Percentiles rank a stretch among this genome's conserved stretches.
These are phyloP conservation scores for Gracilaria vermiculophylla DNA, from an alignment of 23 red algal genomes.

Conservation along the genomic window DNA sequence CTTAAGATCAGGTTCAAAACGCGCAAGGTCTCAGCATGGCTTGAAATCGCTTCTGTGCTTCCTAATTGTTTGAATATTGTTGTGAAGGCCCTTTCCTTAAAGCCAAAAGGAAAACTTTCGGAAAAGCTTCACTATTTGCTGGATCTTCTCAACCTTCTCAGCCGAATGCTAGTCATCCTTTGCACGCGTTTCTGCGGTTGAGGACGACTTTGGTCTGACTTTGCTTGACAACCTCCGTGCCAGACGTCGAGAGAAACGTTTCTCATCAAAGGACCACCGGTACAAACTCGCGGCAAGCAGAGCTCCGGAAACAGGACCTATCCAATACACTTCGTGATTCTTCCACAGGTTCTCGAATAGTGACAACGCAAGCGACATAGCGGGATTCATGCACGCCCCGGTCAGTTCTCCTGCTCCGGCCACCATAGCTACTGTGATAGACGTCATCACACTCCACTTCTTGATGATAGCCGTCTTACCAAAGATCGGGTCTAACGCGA, in stretches of 20 bases:
- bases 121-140: not conserved
- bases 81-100: no score
- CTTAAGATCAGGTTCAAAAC: no score
- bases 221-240: not conserved
- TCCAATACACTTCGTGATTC: conserved; percentile 39
- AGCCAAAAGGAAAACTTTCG: no score
- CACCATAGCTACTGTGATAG: conserved; percentile 9
- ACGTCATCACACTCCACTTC: conserved; percentile 32
- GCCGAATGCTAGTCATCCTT: not conserved
- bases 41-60: no score
- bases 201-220: not conserved
- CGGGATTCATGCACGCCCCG: conserved; percentile 65
- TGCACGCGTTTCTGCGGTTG: not conserved
- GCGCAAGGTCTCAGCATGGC: no score
- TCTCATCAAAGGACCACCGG: conserved; percentile 1
- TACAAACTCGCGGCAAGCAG: conserved; percentile 13
- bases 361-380: conserved; percentile 39
- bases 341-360: conserved; percentile 39
- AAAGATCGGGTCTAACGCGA: conserved; percentile 27
- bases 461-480: conserved; percentile 37
- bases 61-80: no score
- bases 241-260: not conserved
- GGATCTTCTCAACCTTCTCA: not conserved
- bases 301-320: conserved; percentile 41
- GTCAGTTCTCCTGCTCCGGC: conserved; percentile 38